Conservation (phyloP, 257 asterid species). For the Ocimum tenuiflorum region DNA sequence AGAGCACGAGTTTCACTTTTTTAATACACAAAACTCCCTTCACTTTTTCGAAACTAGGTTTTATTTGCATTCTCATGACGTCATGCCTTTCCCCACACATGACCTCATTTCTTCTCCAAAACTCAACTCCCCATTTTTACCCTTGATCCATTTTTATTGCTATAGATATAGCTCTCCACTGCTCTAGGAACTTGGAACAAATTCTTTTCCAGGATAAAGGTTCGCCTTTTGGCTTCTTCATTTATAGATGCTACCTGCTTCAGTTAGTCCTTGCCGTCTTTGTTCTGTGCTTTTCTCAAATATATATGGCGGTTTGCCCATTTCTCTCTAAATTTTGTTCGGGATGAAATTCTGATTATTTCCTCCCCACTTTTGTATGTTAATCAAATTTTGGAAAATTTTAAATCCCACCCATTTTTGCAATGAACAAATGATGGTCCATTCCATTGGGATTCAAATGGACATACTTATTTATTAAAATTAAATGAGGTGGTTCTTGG, state of each 20-base stretch:
- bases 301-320: background rate
- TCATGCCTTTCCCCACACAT: conserved; percentile 18
- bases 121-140: background rate
- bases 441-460: background rate
- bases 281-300: background rate
- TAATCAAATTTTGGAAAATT: background rate
- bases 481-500: background rate
- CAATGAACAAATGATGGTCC: background rate
- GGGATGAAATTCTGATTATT: background rate
- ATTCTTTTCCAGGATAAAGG: background rate
- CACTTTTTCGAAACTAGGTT: too few species aligned
- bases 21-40: too few species aligned
- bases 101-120: background rate
- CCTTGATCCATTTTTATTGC: background rate
- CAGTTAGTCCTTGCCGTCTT: conserved; percentile 2
- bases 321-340: background rate
- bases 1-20: too few species aligned
- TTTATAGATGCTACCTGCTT: background rate
- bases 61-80: conserved; percentile 8
- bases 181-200: background rate
- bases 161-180: background rate
- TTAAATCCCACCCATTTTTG: background rate
- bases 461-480: background rate
- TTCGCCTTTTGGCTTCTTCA: conserved; percentile 12
- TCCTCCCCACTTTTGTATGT: background rate